Evolutionary conservation across 2,329 filamentous ascomycete genomes (phyloP).

Genomic region (Calonectria honghensis): DNA sequence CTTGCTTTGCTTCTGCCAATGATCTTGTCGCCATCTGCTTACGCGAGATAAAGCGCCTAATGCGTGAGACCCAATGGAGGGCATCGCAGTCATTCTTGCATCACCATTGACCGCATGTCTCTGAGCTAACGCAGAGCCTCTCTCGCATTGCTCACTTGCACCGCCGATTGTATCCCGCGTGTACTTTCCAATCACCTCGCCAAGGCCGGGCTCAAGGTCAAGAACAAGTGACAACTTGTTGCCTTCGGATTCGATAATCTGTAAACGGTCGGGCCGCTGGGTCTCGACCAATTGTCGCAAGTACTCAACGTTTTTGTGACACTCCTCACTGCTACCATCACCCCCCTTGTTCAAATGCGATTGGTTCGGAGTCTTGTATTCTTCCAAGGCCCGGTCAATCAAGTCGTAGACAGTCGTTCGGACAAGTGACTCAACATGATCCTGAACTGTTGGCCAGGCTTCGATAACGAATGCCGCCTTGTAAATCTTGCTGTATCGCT

Average conservation of each 20-base stretch:
- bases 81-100: not conserved
- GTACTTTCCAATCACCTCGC: not conserved
- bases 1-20: not conserved
- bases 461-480: not conserved
- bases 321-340: constrained; percentile 27
- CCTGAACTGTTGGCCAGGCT: not conserved
- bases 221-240: constrained; percentile 42
- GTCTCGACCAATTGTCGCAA: not conserved
- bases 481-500: constrained; percentile 10
- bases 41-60: not conserved
- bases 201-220: constrained; percentile 41
- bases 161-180: not conserved
- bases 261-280: not conserved
- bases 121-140: not conserved
- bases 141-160: too few relatives aligned
- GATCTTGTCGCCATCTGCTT: not conserved
- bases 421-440: not conserved
- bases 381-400: constrained; percentile 18
- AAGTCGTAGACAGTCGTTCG: constrained; percentile 21
- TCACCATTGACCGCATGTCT: not conserved
- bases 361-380: constrained; percentile 10
- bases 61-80: constrained; percentile 8
- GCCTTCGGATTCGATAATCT: constrained; percentile 40
- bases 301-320: not conserved
- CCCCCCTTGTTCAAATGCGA: not conserved